Evolutionary conservation across 179 eudicot genomes (phyloP).

Genomic region (Sideroxylon spinosum): DNA sequence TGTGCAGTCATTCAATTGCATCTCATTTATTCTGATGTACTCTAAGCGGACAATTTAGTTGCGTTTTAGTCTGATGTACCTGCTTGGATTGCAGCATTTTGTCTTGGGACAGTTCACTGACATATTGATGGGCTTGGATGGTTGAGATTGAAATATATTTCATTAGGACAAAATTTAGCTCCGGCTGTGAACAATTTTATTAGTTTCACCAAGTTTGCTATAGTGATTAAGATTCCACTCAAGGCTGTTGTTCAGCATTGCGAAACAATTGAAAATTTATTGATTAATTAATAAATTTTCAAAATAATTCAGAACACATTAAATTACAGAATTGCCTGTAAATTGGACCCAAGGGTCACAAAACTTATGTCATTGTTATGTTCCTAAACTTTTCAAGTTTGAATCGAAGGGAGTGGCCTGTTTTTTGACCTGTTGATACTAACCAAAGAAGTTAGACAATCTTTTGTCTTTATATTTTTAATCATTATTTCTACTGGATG

Average conservation of each 20-base stretch:
- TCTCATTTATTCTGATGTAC: no score
- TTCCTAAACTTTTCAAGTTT: no score
- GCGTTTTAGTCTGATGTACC: not conserved
- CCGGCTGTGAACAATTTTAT: not conserved
- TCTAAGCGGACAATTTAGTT: no score
- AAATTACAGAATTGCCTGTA: not conserved
- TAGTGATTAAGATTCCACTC: no score
- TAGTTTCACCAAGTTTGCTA: not conserved
- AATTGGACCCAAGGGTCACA: no score
- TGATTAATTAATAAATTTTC: not conserved
- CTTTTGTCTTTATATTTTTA: no score
- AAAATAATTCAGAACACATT: not conserved
- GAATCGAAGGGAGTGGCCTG: no score
- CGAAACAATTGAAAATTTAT: not conserved
- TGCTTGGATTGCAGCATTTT: not conserved
- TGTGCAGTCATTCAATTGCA: not conserved
- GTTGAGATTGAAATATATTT: not conserved
- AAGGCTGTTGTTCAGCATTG: not conserved
- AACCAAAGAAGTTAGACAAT: no score
- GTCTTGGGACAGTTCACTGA: not conserved
- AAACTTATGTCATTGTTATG: no score
- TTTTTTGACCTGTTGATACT: no score
- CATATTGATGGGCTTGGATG: not conserved
- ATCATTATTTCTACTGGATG: no score
- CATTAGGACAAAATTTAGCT: not conserved